These are phyloP conservation scores for Penicillium bovifimosum DNA, from an alignment of 495 filamentous ascomycete genomes.

Conservation along the genomic window DNA sequence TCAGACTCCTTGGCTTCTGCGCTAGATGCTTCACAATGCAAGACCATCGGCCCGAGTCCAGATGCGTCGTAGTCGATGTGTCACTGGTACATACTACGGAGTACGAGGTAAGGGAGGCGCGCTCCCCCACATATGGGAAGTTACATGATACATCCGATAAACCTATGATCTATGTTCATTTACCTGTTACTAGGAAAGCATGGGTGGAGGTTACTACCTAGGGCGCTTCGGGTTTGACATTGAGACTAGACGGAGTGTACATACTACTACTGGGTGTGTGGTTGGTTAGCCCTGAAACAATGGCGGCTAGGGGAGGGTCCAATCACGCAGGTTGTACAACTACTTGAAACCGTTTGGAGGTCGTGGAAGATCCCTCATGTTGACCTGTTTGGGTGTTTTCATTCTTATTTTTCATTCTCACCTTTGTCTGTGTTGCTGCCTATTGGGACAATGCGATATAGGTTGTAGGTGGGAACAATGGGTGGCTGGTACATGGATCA, in stretches of 20 bases:
- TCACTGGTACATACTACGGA: slow-evolving; percentile 1
- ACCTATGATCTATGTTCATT: slow-evolving; percentile 8
- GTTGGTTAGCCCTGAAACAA: slow-evolving; percentile 18
- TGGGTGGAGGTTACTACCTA: slow-evolving; percentile 13
- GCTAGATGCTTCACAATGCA: slow-evolving; percentile 2
- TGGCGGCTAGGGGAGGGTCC: slow-evolving; percentile 12
- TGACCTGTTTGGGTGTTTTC: background rate
- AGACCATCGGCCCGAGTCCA: background rate
- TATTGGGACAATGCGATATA: background rate
- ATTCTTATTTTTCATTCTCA: background rate
- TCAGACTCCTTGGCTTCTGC: background rate
- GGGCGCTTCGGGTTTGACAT: slow-evolving; percentile 12
- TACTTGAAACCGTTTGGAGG: slow-evolving; percentile 18
- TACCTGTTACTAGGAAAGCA: slow-evolving; percentile 16
- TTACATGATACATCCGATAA: background rate
- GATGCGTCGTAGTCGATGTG: background rate
- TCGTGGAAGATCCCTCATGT: background rate
- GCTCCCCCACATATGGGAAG: background rate
- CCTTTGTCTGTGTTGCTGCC: background rate
- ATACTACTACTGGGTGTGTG: too few species aligned
- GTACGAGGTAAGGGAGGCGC: background rate
- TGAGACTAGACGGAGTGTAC: background rate
- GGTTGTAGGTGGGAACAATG: background rate
- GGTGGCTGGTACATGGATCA: background rate
- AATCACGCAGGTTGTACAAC: slow-evolving; percentile 10